Conservation (phyloP, 371 early-diverging fungal genomes). For the Amoeboaphelidium occidentale region DNA sequence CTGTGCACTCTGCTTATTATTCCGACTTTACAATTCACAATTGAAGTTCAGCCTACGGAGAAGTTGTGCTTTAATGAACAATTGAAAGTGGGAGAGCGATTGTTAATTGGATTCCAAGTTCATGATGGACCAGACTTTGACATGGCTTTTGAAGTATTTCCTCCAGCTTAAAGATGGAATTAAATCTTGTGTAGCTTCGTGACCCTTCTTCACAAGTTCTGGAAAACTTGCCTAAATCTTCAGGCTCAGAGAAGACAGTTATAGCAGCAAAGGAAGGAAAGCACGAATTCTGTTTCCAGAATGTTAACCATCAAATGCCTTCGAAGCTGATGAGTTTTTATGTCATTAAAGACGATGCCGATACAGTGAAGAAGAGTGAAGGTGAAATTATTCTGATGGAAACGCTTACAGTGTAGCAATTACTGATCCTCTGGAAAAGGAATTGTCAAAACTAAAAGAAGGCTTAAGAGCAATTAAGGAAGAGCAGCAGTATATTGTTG, state of each 20-base stretch:
- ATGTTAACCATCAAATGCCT: neutral
- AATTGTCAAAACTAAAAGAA: conserved; percentile 28
- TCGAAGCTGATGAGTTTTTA: neutral
- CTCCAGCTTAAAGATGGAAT: too few relatives aligned
- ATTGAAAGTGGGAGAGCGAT: conserved; percentile 24
- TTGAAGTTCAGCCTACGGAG: conserved; percentile 2
- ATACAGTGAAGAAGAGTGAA: neutral
- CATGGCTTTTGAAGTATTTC: conserved; percentile 44
- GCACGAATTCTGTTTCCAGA: neutral
- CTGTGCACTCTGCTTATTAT: neutral
- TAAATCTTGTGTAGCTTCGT: neutral
- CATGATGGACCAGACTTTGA: conserved; percentile 35
- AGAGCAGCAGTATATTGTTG: conserved; percentile 43
- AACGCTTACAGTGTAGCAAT: neutral
- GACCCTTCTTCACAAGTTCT: neutral
- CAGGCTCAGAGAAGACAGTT: neutral
- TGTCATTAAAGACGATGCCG: neutral
- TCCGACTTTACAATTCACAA: conserved; percentile 1
- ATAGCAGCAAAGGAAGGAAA: neutral
- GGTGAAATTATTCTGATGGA: too few relatives aligned
- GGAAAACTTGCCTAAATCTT: neutral
- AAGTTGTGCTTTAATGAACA: conserved; percentile 13
- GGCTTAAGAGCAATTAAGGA: conserved; percentile 34
- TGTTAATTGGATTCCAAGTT: conserved; percentile 42
- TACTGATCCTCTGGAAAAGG: neutral